Evolutionary conservation across 169 alveolate genomes (phyloP).

Genomic region (Plasmodium ovale): DNA sequence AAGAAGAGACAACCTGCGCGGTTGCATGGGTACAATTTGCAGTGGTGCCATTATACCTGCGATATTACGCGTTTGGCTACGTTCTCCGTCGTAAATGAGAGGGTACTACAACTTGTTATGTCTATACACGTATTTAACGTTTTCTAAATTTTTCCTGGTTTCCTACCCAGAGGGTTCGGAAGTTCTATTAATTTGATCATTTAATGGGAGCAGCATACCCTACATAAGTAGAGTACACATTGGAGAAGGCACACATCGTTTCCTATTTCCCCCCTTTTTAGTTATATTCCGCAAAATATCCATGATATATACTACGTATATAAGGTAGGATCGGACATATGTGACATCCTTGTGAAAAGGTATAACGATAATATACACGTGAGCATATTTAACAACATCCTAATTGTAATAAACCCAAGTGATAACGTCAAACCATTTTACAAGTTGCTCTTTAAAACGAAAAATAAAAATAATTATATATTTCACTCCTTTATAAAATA

Average conservation of each 20-base stretch:
- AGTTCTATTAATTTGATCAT: too few species aligned
- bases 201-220: too few species aligned
- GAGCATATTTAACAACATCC: conserved; percentile 63
- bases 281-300: conserved; percentile 19
- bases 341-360: conserved; percentile 41
- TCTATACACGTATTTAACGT: background rate
- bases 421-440: conserved; percentile 21
- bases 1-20: background rate
- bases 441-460: conserved; percentile 47
- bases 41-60: too few species aligned
- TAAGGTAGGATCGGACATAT: conserved; percentile 44
- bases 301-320: conserved; percentile 66
- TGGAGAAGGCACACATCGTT: background rate
- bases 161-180: too few species aligned
- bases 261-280: background rate
- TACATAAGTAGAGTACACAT: too few species aligned
- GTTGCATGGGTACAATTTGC: background rate
- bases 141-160: background rate
- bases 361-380: conserved; percentile 48
- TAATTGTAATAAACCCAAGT: conserved; percentile 38
- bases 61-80: too few species aligned
- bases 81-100: too few species aligned
- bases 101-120: background rate
- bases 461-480: conserved; percentile 69
- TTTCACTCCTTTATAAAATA: conserved; percentile 29